Evolutionary conservation across 306 rosid genomes (phyloP).

Genomic region (Carpinus viminea): DNA sequence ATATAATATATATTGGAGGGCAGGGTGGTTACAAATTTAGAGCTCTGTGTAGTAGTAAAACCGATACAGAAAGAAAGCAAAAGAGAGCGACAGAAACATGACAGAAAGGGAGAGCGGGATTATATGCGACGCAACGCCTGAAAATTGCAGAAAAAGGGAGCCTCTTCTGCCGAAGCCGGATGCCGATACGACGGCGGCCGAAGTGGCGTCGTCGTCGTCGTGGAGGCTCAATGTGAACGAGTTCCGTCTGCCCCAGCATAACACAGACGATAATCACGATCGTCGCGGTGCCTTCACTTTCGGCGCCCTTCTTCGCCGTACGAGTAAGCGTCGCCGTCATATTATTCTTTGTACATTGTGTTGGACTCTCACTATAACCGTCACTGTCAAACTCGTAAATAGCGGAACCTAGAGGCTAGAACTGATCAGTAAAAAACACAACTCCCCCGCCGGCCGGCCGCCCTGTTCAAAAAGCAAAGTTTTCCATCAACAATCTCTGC

Average conservation of each 20-base stretch:
- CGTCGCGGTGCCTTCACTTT: background rate
- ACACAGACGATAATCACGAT: background rate
- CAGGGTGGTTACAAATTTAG: too few relatives aligned
- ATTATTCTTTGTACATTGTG: too few relatives aligned
- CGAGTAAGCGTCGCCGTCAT: background rate
- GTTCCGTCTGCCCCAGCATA: constrained; percentile 1
- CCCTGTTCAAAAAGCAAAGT: too few relatives aligned
- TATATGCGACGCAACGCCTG: background rate
- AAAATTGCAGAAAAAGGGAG: background rate
- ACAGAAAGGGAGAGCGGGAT: background rate
- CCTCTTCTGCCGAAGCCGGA: background rate
- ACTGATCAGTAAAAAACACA: too few relatives aligned
- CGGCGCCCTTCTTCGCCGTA: background rate
- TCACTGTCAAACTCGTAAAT: too few relatives aligned
- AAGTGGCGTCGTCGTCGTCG: background rate
- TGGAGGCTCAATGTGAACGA: constrained; percentile 22
- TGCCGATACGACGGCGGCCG: background rate
- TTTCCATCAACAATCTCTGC: too few relatives aligned
- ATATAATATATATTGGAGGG: too few relatives aligned
- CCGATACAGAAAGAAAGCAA: too few relatives aligned
- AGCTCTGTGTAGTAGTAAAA: too few relatives aligned
- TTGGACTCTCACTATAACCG: too few relatives aligned
- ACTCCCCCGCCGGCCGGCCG: too few relatives aligned
- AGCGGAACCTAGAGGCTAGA: too few relatives aligned
- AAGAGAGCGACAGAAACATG: background rate